These are phyloP conservation scores for Candida neerlandica DNA, from an alignment of 1,139 yeast species.

Conservation along the genomic window DNA sequence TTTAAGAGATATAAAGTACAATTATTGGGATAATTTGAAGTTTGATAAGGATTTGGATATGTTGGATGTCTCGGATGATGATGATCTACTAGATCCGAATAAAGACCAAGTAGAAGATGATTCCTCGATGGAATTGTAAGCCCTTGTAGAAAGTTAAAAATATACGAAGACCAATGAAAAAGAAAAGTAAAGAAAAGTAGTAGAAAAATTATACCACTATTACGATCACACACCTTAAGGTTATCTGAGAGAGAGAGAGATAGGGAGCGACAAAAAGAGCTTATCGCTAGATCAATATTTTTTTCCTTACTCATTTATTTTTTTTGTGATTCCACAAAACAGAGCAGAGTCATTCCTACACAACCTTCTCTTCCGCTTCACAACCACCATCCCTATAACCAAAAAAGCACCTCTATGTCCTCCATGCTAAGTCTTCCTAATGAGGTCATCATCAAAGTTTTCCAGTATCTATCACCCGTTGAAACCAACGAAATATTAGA, in stretches of 20 bases:
- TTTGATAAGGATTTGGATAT: constrained; percentile 33
- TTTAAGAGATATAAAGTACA: constrained; percentile 29
- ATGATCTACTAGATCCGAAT: constrained; percentile 19
- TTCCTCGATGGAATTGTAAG: constrained; percentile 1
- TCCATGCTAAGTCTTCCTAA: constrained; percentile 22
- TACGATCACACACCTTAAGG: background rate
- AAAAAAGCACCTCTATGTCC: background rate
- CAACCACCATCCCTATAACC: background rate
- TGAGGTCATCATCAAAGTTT: constrained; percentile 28
- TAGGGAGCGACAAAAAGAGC: no score
- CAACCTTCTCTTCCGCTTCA: background rate
- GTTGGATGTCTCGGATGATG: constrained; percentile 21
- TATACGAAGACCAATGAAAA: no score
- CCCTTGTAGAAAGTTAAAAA: no score
- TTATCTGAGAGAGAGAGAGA: background rate
- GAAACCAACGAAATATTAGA: constrained; percentile 25
- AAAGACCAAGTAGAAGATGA: constrained; percentile 3
- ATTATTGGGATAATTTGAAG: constrained; percentile 41
- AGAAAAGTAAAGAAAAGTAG: background rate
- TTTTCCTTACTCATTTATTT: constrained; percentile 2
- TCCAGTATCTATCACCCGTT: constrained; percentile 22
- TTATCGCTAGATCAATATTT: background rate
- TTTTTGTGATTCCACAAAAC: background rate
- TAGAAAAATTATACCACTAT: background rate
- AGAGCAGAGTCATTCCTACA: no score